Base-by-base conservation (phyloP, 495 filamentous ascomycete genomes). In the Letharia lupina region DNA sequence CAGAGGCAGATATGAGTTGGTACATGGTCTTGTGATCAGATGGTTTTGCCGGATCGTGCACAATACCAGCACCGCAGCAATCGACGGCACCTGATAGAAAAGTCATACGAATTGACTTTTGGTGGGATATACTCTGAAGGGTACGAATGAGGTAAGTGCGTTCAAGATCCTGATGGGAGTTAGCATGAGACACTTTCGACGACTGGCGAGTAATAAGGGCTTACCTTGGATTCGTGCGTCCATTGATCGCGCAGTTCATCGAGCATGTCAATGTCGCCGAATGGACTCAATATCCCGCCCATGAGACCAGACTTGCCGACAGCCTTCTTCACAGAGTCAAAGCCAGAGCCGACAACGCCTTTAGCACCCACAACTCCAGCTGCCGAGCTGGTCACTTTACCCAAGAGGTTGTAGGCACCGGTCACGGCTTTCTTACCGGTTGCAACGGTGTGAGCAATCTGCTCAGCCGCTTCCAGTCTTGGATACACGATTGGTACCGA, bases 11-110 rank as follows among this genome's bases (percentile, higher is more conserved):
- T 73, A 98, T 96, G 71, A 98, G 84, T 72, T 98, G 94, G 79
- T 96, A 98, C 94, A 98, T 98, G 16, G 94, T 97, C 77, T 98
- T 98, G 81, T 98, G 93, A 77, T 96, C 92, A 28, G 81, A 82
- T 1, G 93, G 93, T 74, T 93, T 90, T 31, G 87, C 79, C 0
- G 95, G 95, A 78, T 98, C 95, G 78, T 98, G 93, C 16, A 98
- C 86, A 16, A 98, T 84, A 69, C 94, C 94, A 18, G 95, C 94
- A 68, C 94, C 94, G 70, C 89, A 92, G 75, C 86, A 88, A 75
- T 92, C 92, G 75, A 97, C 93, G 70, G 91, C 88, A 70, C 94
- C 94, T 45, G 89, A 93, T 63, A 98, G 77, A 78, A 98, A 97
- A 16, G 91, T 97, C 91, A 98, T 96, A 18, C 94, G 89, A 62